Base-by-base conservation (phyloP, 371 early-diverging fungal genomes). In the Vavraia culicis region DNA sequence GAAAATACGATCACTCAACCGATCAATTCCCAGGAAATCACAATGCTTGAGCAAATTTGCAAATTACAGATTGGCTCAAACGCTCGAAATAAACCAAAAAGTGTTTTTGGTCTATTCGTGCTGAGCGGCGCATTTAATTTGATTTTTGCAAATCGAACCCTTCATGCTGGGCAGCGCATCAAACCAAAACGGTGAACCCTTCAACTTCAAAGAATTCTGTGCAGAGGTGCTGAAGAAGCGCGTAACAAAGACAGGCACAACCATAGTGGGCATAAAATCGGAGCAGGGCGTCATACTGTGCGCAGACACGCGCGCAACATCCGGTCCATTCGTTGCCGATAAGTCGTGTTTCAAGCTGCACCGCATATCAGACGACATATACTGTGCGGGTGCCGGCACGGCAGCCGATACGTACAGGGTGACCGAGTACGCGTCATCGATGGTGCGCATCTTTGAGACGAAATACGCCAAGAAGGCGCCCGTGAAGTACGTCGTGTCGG, bases 291-390 rank as follows among this genome's bases (percentile, higher is more conserved):
- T 96, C 43, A 78, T 87, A n/a, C 76, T 96, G 36, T 91, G 89
- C 21, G 95, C 98, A 33, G 98, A 96, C 71, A 96, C 98, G 13
- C 75, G 98, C 63, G 85, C 93, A n/a, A 96, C 98, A 10, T 79
- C 77, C 45, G 95, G 91, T 3, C 79, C 87, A 19, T 85, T 93
- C 64, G 93, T 96, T 10, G 88, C 89, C 9, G 88, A 96, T 74
- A 96, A 94, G 73, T 90, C 93, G 73, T 90, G 93, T 71, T 78
- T 79, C 67, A 96, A 96, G 76, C 88, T 96, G 52, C 95, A 93
- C 69, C 84, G 85, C 61, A 74, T 96, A 51, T 81, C 90, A 39
- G 90, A 90, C 59, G 93, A 93, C 72, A 91, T 96, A 75, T 89
- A 86, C 72, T 90, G 93, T 71, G 88, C 90, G 69, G 95, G 98